Conservation (phyloP, 129 eudicot species). For the Artemisia annua region DNA sequence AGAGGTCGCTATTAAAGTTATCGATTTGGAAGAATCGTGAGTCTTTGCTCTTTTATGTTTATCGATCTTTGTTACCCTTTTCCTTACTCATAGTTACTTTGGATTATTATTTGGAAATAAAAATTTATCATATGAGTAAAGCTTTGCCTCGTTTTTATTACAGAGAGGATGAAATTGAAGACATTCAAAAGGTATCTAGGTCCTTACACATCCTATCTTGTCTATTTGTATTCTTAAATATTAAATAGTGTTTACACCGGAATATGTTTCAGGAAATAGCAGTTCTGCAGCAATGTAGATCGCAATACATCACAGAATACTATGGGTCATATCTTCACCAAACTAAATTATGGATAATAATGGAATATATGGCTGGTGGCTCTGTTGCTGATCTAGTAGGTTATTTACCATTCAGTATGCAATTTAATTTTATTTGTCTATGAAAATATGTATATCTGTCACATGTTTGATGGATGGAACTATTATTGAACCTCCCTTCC, state of each 20-base stretch:
- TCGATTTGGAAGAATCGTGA: conserved; percentile 99
- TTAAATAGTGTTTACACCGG: conserved; percentile 5
- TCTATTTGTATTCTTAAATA: conserved; percentile 2
- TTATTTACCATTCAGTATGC: conserved; percentile 25
- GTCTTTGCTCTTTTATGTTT: conserved; percentile 35
- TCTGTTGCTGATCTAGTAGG: conserved; percentile 97
- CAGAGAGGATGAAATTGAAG: conserved; percentile 99
- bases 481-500: conserved; percentile 21
- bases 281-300: conserved; percentile 88
- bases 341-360: conserved; percentile 94
- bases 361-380: conserved; percentile 99
- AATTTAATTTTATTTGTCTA: neutral
- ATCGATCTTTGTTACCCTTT: neutral
- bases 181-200: conserved; percentile 78
- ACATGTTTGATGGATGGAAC: neutral
- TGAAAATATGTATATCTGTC: neutral
- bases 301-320: conserved; percentile 92
- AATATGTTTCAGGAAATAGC: conserved; percentile 81
- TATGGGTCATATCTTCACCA: conserved; percentile 84
- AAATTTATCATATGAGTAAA: neutral
- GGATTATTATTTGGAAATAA: conserved; percentile 7
- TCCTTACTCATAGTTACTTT: neutral
- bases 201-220: neutral
- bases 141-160: conserved; percentile 25
- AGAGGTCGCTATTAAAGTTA: conserved; percentile 93